A percentile compares a stretch with the other conserved stretches of the same genome.
Conservation (phyloP, 1,284 basidiomycete genomes). For the Tylopilus sp. region DNA sequence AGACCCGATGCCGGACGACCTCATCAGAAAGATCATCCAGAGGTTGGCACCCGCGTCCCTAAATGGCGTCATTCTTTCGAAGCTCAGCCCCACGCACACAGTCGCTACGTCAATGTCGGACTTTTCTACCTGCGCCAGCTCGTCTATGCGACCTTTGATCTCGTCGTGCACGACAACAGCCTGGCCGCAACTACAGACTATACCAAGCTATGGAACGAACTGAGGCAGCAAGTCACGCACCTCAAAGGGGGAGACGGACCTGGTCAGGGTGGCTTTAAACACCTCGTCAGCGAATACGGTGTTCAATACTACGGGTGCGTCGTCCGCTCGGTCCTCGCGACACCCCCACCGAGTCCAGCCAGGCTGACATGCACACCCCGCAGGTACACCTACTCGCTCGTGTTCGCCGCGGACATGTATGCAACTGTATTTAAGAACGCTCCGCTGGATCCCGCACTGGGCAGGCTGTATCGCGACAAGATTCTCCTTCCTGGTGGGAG, state of each 20-base stretch:
- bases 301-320: constrained; percentile 71
- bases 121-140: constrained; percentile 72
- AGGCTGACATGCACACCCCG: neutral
- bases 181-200: constrained; percentile 45
- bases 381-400: constrained; percentile 25
- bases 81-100: constrained; percentile 23
- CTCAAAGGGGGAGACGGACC: constrained; percentile 57
- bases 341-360: neutral
- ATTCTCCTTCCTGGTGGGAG: constrained; percentile 54
- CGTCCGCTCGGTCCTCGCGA: neutral
- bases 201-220: constrained; percentile 65
- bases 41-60: constrained; percentile 41
- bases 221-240: constrained; percentile 62
- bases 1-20: constrained; percentile 61
- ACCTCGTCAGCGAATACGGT: constrained; percentile 40
- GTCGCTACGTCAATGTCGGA: constrained; percentile 75
- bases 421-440: constrained; percentile 56
- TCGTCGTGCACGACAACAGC: constrained; percentile 72
- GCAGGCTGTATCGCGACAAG: constrained; percentile 46
- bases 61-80: neutral
- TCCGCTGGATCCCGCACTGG: constrained; percentile 61
- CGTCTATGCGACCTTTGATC: constrained; percentile 74
- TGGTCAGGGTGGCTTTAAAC: constrained; percentile 45
- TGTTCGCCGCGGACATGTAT: constrained; percentile 32
- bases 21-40: constrained; percentile 70